phyloP scores from a whole-genome alignment of 2,329 filamentous ascomycete genomes.

The Neonectria sp. region DNA sequence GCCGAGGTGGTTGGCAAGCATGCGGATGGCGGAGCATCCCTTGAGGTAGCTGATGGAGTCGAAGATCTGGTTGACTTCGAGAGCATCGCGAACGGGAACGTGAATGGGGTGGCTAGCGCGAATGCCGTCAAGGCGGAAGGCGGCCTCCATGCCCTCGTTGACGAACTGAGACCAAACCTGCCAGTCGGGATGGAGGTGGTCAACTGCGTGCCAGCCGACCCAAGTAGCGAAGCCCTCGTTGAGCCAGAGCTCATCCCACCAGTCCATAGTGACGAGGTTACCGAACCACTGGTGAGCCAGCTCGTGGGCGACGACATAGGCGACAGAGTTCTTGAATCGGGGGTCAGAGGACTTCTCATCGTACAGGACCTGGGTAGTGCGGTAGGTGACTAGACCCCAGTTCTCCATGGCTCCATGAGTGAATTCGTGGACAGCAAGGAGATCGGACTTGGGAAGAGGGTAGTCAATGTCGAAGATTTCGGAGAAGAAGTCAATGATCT shows the following conservation, averaged over 20 bases:
- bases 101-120: conserved; percentile 96
- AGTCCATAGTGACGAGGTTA: conserved; percentile 96
- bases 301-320: conserved; percentile 98
- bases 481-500: conserved; percentile 97
- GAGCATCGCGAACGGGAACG: conserved; percentile 91
- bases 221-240: conserved; percentile 98
- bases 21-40: conserved; percentile 95
- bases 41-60: conserved; percentile 97
- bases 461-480: conserved; percentile 96
- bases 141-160: conserved; percentile 92
- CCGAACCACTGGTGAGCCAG: conserved; percentile 97
- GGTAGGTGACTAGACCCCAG: conserved; percentile 96
- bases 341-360: conserved; percentile 93
- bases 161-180: conserved; percentile 98
- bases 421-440: conserved; percentile 95
- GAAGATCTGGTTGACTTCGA: conserved; percentile 98
- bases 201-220: conserved; percentile 95
- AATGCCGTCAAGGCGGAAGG: conserved; percentile 90
- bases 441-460: conserved; percentile 91
- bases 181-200: conserved; percentile 96
- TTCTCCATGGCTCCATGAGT: conserved; percentile 93
- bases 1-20: conserved; percentile 93
- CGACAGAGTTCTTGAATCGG: conserved; percentile 92
- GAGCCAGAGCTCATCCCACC: conserved; percentile 95
- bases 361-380: conserved; percentile 95